Evolutionary conservation across 768 basidiomycete genomes (phyloP).

Genomic region (Coprinopsis cinerea): DNA sequence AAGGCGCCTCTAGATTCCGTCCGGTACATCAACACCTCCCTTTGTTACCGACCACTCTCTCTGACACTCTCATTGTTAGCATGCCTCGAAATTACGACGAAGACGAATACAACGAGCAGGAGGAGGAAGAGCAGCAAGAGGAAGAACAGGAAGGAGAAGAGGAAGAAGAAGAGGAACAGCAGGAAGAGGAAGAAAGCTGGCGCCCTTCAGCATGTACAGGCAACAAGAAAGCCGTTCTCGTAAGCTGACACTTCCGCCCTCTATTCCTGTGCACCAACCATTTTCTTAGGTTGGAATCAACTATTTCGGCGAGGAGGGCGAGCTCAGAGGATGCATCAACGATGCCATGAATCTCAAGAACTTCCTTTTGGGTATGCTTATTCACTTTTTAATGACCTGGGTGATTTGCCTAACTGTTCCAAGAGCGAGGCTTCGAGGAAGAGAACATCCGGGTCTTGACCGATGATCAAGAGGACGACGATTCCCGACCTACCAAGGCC

Average conservation of each 20-base stretch:
- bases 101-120: not conserved
- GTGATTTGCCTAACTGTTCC: not conserved
- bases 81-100: not conserved
- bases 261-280: not conserved
- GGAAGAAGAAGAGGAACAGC: not conserved
- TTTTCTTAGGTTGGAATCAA: slow-evolving; percentile 76
- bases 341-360: slow-evolving; percentile 75
- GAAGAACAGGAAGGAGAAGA: slow-evolving; percentile 4
- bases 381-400: not conserved
- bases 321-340: slow-evolving; percentile 84
- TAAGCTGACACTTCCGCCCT: slow-evolving; percentile 29
- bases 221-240: slow-evolving; percentile 82
- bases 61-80: too few relatives aligned
- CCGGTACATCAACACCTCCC: too few relatives aligned
- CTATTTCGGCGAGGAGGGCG: slow-evolving; percentile 62
- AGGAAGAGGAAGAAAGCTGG: slow-evolving; percentile 1
- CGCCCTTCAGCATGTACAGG: slow-evolving; percentile 88
- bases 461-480: slow-evolving; percentile 61
- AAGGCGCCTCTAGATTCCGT: too few relatives aligned
- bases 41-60: too few relatives aligned
- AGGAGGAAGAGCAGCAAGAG: not conserved
- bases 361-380: slow-evolving; percentile 61
- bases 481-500: slow-evolving; percentile 63
- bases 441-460: slow-evolving; percentile 85
- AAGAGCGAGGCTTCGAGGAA: slow-evolving; percentile 60